Evolutionary conservation across 805 yeast genomes (phyloP).

Genomic region (Komagataella ulmi): DNA sequence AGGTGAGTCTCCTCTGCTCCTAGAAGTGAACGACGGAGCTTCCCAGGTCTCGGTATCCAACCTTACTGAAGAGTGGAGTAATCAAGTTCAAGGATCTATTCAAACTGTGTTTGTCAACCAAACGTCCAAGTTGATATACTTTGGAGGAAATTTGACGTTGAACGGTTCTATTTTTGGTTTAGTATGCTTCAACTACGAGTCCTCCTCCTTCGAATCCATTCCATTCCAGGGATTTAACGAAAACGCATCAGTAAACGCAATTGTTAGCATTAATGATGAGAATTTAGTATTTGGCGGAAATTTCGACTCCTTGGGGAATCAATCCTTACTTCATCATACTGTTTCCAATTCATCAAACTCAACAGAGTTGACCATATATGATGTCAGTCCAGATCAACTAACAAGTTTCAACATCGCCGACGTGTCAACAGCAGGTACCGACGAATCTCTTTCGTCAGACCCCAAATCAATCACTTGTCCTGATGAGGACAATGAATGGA

Average conservation of each 20-base stretch:
- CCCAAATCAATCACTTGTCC: slow-evolving; percentile 45
- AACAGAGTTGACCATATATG: slow-evolving; percentile 15
- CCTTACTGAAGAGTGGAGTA: slow-evolving; percentile 9
- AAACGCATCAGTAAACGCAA: slow-evolving; percentile 46
- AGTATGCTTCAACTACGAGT: slow-evolving; percentile 41
- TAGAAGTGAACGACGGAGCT: not conserved
- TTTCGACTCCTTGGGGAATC: slow-evolving; percentile 49
- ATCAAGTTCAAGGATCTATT: slow-evolving; percentile 24
- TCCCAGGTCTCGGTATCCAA: not conserved
- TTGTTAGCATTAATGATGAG: slow-evolving; percentile 30
- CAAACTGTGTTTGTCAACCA: slow-evolving; percentile 32
- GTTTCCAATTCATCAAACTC: slow-evolving; percentile 18
- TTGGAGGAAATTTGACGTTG: slow-evolving; percentile 68
- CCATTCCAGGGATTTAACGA: slow-evolving; percentile 71
- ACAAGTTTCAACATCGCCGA: slow-evolving; percentile 45
- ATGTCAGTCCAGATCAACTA: slow-evolving; percentile 40
- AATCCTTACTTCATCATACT: slow-evolving; percentile 25
- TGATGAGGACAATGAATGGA: slow-evolving; percentile 36
- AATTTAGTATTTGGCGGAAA: slow-evolving; percentile 72
- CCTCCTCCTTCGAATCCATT: slow-evolving; percentile 21
- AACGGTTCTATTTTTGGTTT: slow-evolving; percentile 37
- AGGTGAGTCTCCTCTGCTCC: not conserved
- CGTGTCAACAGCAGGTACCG: slow-evolving; percentile 33
- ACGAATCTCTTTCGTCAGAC: slow-evolving; percentile 13
- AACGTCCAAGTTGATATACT: slow-evolving; percentile 37